Evolutionary conservation across 2,329 filamentous ascomycete genomes (phyloP).

Genomic region (Tolypocladium album): DNA sequence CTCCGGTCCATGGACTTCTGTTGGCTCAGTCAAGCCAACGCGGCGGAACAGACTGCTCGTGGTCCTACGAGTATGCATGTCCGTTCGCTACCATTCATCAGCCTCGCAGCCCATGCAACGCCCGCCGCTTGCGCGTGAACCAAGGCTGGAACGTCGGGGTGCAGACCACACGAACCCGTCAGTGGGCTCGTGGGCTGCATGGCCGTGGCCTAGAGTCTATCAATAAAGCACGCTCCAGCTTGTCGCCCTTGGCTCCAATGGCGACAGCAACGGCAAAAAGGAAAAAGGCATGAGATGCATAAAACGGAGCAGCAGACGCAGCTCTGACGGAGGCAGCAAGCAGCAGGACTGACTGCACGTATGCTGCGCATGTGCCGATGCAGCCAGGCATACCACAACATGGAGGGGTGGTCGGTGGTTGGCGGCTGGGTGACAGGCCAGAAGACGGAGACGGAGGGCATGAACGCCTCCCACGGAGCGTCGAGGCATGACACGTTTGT

Average conservation of each 20-base stretch:
- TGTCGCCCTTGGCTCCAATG: not conserved
- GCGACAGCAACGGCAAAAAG: not conserved
- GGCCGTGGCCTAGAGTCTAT: not conserved
- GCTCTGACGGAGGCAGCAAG: not conserved
- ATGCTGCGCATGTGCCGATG: constrained; percentile 22
- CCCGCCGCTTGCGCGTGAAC: not conserved
- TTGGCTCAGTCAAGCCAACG: not conserved
- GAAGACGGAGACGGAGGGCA: not conserved
- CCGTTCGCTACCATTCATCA: not conserved
- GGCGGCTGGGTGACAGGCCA: not conserved
- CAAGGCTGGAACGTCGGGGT: not conserved
- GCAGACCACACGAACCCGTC: not conserved
- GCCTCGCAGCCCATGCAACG: not conserved
- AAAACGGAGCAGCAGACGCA: not conserved
- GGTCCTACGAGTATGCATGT: not conserved
- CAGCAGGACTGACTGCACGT: constrained; percentile 16
- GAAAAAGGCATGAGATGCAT: not conserved
- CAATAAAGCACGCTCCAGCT: not conserved
- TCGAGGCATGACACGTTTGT: not conserved
- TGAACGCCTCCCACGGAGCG: not conserved
- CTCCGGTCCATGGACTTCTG: not conserved
- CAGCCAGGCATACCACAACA: constrained; percentile 1
- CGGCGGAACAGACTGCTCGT: not conserved
- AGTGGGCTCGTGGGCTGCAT: not conserved
- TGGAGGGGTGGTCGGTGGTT: not conserved